Base-by-base conservation (phyloP, 2,329 filamentous ascomycete genomes). In the Talaromyces sp. region DNA sequence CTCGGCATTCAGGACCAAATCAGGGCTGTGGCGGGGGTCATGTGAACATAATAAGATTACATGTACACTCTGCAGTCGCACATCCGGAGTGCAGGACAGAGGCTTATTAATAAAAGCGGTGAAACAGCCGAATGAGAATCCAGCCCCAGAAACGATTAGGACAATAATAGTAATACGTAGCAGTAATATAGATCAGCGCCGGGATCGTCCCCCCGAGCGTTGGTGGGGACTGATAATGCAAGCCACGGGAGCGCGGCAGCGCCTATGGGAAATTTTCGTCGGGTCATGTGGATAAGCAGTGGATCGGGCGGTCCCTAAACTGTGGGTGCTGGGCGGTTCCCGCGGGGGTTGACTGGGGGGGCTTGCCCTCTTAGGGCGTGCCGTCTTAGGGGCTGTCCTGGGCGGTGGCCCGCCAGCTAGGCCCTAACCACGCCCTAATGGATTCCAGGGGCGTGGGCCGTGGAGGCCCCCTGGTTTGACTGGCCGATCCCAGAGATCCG, bases 261-360 rank as follows among this genome's bases (percentile, higher is more conserved):
- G 23, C 23, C 23, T 61, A 63, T 60, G 57, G 62, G 62, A 63
- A 63, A 61, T 63, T 63, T 63, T 59, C 33, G 56, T 44, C 55
- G 36, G 62, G 62, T 63, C 62, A 63, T 58, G 62, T 55, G 62
- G 62, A 63, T 47, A 47, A 36, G 33, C 33, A 7, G 7, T 36
- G 33, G 33, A 8, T 36, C 33, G 7, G 33, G 33, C 23, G 23
- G 23, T 23, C 23, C 23, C 23, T 23, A 23, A 23, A 23, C 23
- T 33, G 31, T 33, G 31, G 31, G 31, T 33, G n/a, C 12, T n/a
- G 36, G 50, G 50, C 50, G 50, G 50, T 10, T 52, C 50, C 31
- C 50, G 50, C 50, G 50, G 50, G 50, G 50, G 50, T 4, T n/a
- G 44, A 9, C 7, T 40, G 14, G n/a, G 42, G 42, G 33, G 12